phyloP scores from a whole-genome alignment of 2,329 filamentous ascomycete species.

The Xylaria sp. region DNA sequence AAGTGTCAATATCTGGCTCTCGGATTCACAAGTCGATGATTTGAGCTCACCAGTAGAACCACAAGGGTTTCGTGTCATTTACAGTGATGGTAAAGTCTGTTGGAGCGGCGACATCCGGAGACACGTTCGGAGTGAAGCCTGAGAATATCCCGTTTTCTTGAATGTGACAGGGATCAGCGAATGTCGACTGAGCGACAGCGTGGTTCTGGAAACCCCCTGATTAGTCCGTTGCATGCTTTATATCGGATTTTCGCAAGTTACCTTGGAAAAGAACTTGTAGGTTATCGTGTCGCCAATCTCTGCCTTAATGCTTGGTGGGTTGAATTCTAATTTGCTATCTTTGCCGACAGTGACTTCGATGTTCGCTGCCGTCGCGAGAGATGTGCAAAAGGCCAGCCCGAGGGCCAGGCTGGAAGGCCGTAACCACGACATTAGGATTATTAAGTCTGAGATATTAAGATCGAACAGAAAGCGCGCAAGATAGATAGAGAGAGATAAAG shows the following conservation, averaged over 20 bases:
- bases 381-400: conserved; percentile 42
- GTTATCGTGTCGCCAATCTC: conserved; percentile 53
- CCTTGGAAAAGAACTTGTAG: conserved; percentile 55
- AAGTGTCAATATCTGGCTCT: conserved; percentile 23
- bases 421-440: conserved; percentile 40
- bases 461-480: not conserved
- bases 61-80: conserved; percentile 58
- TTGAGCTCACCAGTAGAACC: conserved; percentile 56
- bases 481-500: not conserved
- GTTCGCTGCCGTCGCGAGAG: conserved; percentile 44
- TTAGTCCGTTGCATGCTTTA: not conserved
- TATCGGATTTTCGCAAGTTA: conserved; percentile 25
- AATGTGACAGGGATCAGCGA: conserved; percentile 53
- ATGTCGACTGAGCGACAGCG: conserved; percentile 54
- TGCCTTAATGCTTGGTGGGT: conserved; percentile 51
- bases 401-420: conserved; percentile 41
- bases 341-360: conserved; percentile 54
- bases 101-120: conserved; percentile 46
- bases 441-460: conserved; percentile 20
- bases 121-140: conserved; percentile 52
- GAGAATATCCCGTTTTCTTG: conserved; percentile 54
- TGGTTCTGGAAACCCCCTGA: conserved; percentile 49
- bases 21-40: too few relatives aligned
- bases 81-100: conserved; percentile 58
- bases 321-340: conserved; percentile 51